Conservation (phyloP, 495 filamentous ascomycete genomes). For the Daldinia loculata region DNA sequence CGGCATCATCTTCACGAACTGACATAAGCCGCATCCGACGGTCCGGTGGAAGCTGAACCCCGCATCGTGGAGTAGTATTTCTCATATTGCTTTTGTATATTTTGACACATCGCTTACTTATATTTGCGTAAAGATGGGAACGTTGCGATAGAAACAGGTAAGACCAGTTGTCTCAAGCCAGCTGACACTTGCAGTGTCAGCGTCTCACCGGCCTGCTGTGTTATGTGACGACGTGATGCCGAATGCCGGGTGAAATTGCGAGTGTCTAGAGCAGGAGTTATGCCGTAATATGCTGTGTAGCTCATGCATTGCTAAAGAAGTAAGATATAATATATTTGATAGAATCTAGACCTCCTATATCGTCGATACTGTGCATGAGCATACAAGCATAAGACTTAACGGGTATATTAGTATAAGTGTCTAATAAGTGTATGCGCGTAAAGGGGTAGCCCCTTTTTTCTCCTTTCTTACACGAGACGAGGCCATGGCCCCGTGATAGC, state of each 20-base stretch:
- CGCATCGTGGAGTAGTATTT: neutral
- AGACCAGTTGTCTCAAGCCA: neutral
- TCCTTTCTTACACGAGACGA: no score
- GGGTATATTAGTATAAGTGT: neutral
- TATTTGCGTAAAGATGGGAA: no score
- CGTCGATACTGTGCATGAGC: neutral
- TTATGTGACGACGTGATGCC: neutral
- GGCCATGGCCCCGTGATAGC: neutral
- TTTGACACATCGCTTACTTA: neutral
- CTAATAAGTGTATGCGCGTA: neutral
- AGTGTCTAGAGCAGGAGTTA: neutral
- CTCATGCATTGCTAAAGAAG: neutral
- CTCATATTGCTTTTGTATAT: neutral
- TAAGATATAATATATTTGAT: neutral
- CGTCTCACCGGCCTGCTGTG: neutral
- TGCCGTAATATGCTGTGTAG: neutral
- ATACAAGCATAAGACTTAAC: neutral
- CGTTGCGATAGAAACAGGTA: neutral
- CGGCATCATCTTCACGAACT: neutral
- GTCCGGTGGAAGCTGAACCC: neutral
- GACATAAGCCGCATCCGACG: neutral
- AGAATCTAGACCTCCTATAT: neutral
- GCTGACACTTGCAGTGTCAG: neutral
- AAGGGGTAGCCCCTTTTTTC: neutral
- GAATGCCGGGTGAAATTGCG: neutral